Evolutionary conservation across 2,329 filamentous ascomycete species (phyloP).

Genomic region (Neofusicoccum umdonicola): DNA sequence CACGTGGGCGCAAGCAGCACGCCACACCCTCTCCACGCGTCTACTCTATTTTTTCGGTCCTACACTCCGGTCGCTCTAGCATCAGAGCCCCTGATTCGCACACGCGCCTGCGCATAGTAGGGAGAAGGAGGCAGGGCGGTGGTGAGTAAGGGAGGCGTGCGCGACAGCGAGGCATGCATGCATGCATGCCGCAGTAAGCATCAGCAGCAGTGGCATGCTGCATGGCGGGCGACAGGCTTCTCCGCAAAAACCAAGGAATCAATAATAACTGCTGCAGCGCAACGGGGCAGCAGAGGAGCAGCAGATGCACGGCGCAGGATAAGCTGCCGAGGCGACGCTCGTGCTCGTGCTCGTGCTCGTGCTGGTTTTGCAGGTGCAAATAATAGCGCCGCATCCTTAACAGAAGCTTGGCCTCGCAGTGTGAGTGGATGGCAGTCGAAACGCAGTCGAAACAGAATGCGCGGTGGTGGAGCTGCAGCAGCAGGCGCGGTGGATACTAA

Average conservation of each 20-base stretch:
- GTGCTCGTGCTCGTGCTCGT: conserved; percentile 5
- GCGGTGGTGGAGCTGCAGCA: background rate
- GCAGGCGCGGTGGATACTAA: background rate
- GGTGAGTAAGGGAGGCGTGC: background rate
- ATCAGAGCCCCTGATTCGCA: background rate
- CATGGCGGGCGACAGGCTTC: background rate
- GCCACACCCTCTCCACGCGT: background rate
- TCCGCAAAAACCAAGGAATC: background rate
- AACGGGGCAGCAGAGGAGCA: background rate
- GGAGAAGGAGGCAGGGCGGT: background rate
- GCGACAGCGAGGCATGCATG: background rate
- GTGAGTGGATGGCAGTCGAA: background rate
- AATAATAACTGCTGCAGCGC: background rate
- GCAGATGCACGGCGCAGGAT: background rate
- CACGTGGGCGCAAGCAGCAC: conserved; percentile 4
- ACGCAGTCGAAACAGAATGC: background rate
- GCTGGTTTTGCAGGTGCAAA: background rate
- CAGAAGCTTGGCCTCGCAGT: background rate
- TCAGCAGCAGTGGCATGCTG: background rate
- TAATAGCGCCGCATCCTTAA: background rate
- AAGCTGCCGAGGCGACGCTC: conserved; percentile 1
- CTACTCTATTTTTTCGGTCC: background rate
- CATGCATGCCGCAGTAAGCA: conserved; percentile 7
- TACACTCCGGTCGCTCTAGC: background rate
- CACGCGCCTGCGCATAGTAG: background rate